Conservation (phyloP, 805 yeast species). For the Starmerella scarabaei region DNA sequence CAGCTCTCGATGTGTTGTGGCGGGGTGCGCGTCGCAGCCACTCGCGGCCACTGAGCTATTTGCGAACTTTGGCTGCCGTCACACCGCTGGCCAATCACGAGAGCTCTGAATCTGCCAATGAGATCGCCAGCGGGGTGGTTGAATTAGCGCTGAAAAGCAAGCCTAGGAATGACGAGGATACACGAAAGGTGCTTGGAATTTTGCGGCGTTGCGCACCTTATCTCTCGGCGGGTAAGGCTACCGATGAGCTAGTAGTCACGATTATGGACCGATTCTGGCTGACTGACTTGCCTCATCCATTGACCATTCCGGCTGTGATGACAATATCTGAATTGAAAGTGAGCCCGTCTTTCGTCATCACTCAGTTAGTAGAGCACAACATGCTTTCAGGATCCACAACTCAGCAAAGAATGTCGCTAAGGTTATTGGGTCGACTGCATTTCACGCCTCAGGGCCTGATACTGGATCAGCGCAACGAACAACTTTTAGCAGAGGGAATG, state of each 20-base stretch:
- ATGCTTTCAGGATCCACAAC: conserved; percentile 29
- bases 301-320: conserved; percentile 50
- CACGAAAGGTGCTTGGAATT: conserved; percentile 26
- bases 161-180: background rate
- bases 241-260: conserved; percentile 43
- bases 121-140: conserved; percentile 65
- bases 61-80: conserved; percentile 64
- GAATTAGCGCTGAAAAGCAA: conserved; percentile 31
- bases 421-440: background rate
- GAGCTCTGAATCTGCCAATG: conserved; percentile 59
- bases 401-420: conserved; percentile 2
- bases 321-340: conserved; percentile 58
- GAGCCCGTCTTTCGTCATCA: conserved; percentile 51
- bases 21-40: conserved; percentile 60
- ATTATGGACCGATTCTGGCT: conserved; percentile 1
- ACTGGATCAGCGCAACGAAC: conserved; percentile 47
- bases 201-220: conserved; percentile 53
- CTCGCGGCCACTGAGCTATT: conserved; percentile 58
- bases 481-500: conserved; percentile 64
- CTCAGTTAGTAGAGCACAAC: conserved; percentile 34
- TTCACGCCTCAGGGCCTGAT: conserved; percentile 30
- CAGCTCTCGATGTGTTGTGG: conserved; percentile 66
- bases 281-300: background rate
- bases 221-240: conserved; percentile 37
- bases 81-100: conserved; percentile 82